These are phyloP conservation scores for Sarocladium strictum DNA, from an alignment of 2,329 filamentous ascomycete species.

Conservation along the genomic window DNA sequence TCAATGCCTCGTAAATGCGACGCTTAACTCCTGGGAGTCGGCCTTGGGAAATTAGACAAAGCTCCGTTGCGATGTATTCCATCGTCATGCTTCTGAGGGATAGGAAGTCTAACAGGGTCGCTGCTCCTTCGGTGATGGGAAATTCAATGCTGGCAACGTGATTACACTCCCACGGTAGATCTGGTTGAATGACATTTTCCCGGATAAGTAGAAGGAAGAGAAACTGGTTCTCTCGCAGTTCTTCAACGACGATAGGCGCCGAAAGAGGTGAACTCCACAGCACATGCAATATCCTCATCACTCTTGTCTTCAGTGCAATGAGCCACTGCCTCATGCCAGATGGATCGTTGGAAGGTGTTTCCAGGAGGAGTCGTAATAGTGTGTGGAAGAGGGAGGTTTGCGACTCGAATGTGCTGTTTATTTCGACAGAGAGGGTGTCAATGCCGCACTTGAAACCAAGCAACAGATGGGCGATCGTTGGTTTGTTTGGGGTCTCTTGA, in stretches of 20 bases:
- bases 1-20: slow-evolving; percentile 64
- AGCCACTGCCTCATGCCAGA: slow-evolving; percentile 62
- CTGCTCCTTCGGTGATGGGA: slow-evolving; percentile 59
- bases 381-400: slow-evolving; percentile 78
- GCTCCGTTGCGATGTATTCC: slow-evolving; percentile 80
- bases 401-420: slow-evolving; percentile 64
- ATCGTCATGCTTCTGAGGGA: slow-evolving; percentile 69
- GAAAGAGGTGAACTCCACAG: slow-evolving; percentile 83
- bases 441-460: slow-evolving; percentile 80
- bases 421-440: slow-evolving; percentile 61
- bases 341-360: slow-evolving; percentile 59
- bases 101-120: slow-evolving; percentile 71
- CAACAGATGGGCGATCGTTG: slow-evolving; percentile 84
- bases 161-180: slow-evolving; percentile 68
- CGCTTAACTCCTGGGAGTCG: slow-evolving; percentile 65
- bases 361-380: slow-evolving; percentile 65
- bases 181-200: slow-evolving; percentile 64
- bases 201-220: slow-evolving; percentile 70
- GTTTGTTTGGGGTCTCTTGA: slow-evolving; percentile 64
- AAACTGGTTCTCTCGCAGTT: slow-evolving; percentile 74
- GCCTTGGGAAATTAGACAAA: slow-evolving; percentile 69
- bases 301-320: slow-evolving; percentile 60
- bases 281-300: slow-evolving; percentile 67
- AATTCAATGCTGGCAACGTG: slow-evolving; percentile 58
- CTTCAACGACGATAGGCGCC: slow-evolving; percentile 64